Evolutionary conservation across 1,284 basidiomycete species (phyloP), one percentile per base, ranked within the genome.

Genomic region (Phaffia rhodozyma): DNA sequence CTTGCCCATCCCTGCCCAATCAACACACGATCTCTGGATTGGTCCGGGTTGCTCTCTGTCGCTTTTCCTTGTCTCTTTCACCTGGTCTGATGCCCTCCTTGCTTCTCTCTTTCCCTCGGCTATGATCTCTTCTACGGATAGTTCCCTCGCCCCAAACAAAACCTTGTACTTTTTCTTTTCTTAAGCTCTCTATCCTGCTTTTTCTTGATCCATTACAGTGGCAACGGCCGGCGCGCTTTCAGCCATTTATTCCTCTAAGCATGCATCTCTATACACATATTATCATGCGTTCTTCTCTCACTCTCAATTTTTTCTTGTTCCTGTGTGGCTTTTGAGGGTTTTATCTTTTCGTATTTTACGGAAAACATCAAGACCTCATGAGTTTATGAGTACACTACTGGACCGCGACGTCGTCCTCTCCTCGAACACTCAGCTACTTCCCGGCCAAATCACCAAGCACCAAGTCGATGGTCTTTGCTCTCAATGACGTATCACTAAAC

Each of bases 401-500:
- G 38, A 43, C 38, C 13, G 13, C 13, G 13, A 43, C 5, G 13
- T 43, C 38, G 13, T 43, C 38, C 3, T 48, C 56, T 34, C 29
- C 20, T n/a, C 6, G 2, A 43, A 43, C 13, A 11, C 5, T 43
- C 13, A 43, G 38, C 38, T 43, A 43, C 13, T 43, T 43, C 13
- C 13, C 56, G 9, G 30, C 18, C 29, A 7, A 29, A 27, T 32
- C 30, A 2, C 27, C 27, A 18, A 55, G 27, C 16, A 91, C 75
- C 74, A 84, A 87, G 66, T 83, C 82, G 70, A 92, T 84, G n/a
- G 86, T 86, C 67, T 81, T 86, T 58, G 85, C 81, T 70, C 92
- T 81, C 71, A 91, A 76, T 49, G 83, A 81, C n/a, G 87, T 91
- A 72, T 94, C 91, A 27, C 92, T 86, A 74, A 98, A 98, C 56